These are phyloP conservation scores for Fibroporia radiculosa DNA, from an alignment of 768 basidiomycete genomes.

Conservation along the genomic window DNA sequence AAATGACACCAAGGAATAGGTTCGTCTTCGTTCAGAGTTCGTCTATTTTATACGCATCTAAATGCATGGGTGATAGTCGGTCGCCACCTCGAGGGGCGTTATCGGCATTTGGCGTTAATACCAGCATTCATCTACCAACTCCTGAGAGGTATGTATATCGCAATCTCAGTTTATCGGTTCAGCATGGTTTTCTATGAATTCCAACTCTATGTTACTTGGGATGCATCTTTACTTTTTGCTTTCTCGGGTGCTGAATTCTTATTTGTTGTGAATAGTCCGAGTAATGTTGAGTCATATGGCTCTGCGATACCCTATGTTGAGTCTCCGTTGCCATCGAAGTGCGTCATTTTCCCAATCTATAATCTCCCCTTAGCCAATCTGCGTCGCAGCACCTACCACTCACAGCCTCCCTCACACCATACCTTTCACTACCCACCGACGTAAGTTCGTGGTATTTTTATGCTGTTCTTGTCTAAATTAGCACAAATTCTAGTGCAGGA, in stretches of 20 bases:
- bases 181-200: neutral
- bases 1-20: neutral
- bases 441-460: too few relatives aligned
- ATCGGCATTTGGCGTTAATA: conserved; percentile 8
- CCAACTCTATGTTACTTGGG: neutral
- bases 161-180: neutral
- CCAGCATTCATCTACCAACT: conserved; percentile 23
- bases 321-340: neutral
- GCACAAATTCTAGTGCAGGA: neutral
- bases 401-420: neutral
- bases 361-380: too few relatives aligned
- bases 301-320: neutral
- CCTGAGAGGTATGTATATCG: conserved; percentile 25
- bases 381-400: neutral
- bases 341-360: neutral
- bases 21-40: neutral
- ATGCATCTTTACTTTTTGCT: neutral
- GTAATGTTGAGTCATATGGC: neutral
- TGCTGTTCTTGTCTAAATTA: neutral
- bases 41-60: neutral
- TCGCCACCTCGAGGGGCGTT: neutral
- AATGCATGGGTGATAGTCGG: neutral
- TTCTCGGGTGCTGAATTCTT: neutral
- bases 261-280: conserved; percentile 1
- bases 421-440: neutral